phyloP scores from a whole-genome alignment of 2,329 filamentous ascomycete genomes.

The Macrophomina tecta region DNA sequence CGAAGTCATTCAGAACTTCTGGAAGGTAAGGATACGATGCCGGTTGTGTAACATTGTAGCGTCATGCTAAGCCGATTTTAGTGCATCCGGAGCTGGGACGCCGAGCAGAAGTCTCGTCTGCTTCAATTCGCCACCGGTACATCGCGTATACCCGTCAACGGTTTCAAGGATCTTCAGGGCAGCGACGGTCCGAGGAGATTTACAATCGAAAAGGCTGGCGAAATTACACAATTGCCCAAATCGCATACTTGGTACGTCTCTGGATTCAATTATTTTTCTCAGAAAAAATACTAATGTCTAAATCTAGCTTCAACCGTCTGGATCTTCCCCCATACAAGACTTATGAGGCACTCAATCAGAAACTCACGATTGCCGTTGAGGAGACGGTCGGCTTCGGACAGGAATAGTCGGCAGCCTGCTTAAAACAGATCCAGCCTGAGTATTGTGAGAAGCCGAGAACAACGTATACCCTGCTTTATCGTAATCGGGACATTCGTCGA shows the following conservation, averaged over 20 bases:
- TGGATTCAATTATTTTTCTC: constrained; percentile 1
- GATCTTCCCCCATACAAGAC: constrained; percentile 94
- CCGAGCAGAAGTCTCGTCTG: constrained; percentile 95
- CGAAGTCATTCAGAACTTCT: constrained; percentile 97
- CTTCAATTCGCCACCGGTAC: constrained; percentile 98
- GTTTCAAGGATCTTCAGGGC: constrained; percentile 98
- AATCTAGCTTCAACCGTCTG: constrained; percentile 86
- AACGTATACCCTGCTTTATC: constrained; percentile 14
- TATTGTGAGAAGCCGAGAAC: constrained; percentile 4
- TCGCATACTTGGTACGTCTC: constrained; percentile 90
- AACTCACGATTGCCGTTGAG: constrained; percentile 95
- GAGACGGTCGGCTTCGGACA: constrained; percentile 99
- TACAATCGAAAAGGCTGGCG: constrained; percentile 97
- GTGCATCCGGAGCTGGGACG: constrained; percentile 94
- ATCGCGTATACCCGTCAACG: constrained; percentile 96
- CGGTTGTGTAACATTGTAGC: not conserved
- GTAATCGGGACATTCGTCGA: constrained; percentile 2
- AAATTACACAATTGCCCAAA: constrained; percentile 88
- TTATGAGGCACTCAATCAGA: constrained; percentile 81
- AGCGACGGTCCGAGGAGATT: constrained; percentile 94
- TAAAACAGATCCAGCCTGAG: constrained; percentile 1
- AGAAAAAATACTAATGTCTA: constrained; percentile 27
- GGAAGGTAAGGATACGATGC: constrained; percentile 69
- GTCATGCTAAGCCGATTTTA: constrained; percentile 30
- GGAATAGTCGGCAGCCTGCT: constrained; percentile 65